Conservation (phyloP, 2,329 filamentous ascomycete species). For the Pyrenophora tritici-repentis region DNA sequence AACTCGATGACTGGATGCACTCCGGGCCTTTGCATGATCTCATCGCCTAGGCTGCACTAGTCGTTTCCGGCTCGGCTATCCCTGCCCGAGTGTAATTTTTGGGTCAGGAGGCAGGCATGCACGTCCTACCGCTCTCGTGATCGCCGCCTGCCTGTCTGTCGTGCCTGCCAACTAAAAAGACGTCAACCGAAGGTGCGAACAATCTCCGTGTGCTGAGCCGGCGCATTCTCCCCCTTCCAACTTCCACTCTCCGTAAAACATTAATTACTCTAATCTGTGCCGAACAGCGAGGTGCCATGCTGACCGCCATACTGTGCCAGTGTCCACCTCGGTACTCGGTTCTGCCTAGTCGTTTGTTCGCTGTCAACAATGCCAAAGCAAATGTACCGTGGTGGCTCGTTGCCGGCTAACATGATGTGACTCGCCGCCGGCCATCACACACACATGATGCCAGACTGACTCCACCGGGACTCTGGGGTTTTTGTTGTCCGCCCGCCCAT, state of each 20-base stretch:
- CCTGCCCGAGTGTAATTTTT: constrained; percentile 35
- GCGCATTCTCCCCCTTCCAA: background rate
- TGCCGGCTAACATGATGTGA: constrained; percentile 8
- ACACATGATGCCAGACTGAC: background rate
- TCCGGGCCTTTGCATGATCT: constrained; percentile 32
- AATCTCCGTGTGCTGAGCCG: constrained; percentile 4
- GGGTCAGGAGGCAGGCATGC: constrained; percentile 41
- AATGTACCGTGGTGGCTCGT: constrained; percentile 13
- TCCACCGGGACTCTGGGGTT: constrained; percentile 27
- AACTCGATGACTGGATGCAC: constrained; percentile 38
- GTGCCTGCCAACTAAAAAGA: constrained; percentile 12
- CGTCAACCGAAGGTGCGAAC: constrained; percentile 12
- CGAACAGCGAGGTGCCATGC: background rate
- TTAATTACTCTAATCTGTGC: background rate
- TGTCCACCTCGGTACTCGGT: background rate
- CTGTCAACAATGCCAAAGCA: background rate
- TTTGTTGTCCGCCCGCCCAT: constrained; percentile 14
- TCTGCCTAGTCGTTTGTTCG: constrained; percentile 1
- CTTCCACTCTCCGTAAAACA: background rate
- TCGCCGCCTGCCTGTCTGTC: constrained; percentile 20
- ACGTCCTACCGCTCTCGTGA: constrained; percentile 40
- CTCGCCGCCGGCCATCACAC: constrained; percentile 26
- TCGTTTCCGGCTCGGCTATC: constrained; percentile 19
- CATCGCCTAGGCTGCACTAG: constrained; percentile 33
- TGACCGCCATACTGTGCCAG: constrained; percentile 7